Evolutionary conservation across 2,329 filamentous ascomycete genomes (phyloP), one percentile per base, ranked within the genome.

Genomic region (Xylariales sp.): DNA sequence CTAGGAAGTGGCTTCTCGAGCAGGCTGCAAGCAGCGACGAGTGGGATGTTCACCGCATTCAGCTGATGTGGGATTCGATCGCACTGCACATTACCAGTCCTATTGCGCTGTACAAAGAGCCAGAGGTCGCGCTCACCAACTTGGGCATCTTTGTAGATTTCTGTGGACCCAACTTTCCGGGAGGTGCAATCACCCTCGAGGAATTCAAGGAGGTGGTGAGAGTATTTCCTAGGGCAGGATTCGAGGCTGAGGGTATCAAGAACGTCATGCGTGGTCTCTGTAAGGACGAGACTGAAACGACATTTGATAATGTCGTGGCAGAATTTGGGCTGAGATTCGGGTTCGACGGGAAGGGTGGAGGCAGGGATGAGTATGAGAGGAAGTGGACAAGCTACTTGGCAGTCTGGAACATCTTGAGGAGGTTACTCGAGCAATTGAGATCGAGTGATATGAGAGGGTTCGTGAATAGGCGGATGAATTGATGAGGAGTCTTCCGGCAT

Each of bases 41-140:
- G 5, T 72, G 68, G 66, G 60, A 68, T 33, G 54, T 63, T 20
- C 58, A 62, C 24, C 57, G 65, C 4, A 45, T 67, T 3, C 70
- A 74, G 52, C 56, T 71, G 4, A 60, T 70, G 11, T 74, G 69
- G 69, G 70, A 74, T 47, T 52, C 63, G 10, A 74, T 75, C 43
- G 70, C 70, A 1, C 56, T 74, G 43, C 68, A 70, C 49, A 65
- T 63, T 0, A 61, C 59, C 4, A 44, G 45, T 0, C 57, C 46
- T n/a, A 64, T 73, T 24, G 59, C 58, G 6, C 46, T 46, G 7
- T 61, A 69, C 51, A 73, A 72, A 49, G 60, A 73, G 51, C 55
- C 61, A 5, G 64, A 64, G 32, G 68, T 71, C 7, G 52, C 55
- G 40, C 56, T 61, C 0, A 52, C 52, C 4, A 46, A 51, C 10